Conservation (phyloP, 495 filamentous ascomycete species). For the Paragyromitra xinjiangensis region DNA sequence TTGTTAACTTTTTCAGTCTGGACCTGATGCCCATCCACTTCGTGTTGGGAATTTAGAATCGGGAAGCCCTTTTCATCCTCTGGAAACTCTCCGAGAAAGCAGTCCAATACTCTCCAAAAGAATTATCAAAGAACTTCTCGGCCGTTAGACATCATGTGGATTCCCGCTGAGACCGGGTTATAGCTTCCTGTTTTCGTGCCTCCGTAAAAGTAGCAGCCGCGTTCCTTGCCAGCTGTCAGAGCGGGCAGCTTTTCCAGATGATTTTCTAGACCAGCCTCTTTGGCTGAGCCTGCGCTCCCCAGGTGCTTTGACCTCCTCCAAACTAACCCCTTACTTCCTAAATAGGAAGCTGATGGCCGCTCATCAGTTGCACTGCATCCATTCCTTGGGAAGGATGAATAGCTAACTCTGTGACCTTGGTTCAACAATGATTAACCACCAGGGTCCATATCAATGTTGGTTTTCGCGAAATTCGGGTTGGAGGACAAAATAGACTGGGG, state of each 20-base stretch:
- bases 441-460: slow-evolving; percentile 33
- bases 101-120: slow-evolving; percentile 28
- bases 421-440: slow-evolving; percentile 47
- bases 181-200: slow-evolving; percentile 48
- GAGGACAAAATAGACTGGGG: slow-evolving; percentile 3
- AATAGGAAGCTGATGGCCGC: slow-evolving; percentile 50
- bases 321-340: slow-evolving; percentile 40
- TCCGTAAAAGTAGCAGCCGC: slow-evolving; percentile 45
- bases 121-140: slow-evolving; percentile 42
- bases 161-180: slow-evolving; percentile 50
- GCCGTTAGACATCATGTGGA: slow-evolving; percentile 50
- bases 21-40: slow-evolving; percentile 43
- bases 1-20: slow-evolving; percentile 32
- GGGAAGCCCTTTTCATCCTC: slow-evolving; percentile 38
- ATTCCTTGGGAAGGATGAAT: slow-evolving; percentile 29
- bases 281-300: slow-evolving; percentile 18
- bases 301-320: slow-evolving; percentile 47
- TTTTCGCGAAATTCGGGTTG: slow-evolving; percentile 3
- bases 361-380: slow-evolving; percentile 28
- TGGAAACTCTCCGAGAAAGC: slow-evolving; percentile 37
- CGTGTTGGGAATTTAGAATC: slow-evolving; percentile 36
- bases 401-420: slow-evolving; percentile 46
- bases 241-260: slow-evolving; percentile 43
- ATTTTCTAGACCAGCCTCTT: slow-evolving; percentile 37
- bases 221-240: slow-evolving; percentile 51